A percentile compares a stretch with the other conserved stretches of the same genome.
phyloP scores from a whole-genome alignment of 202 grass and related monocot genomes.

The Saccharum hybrid region DNA sequence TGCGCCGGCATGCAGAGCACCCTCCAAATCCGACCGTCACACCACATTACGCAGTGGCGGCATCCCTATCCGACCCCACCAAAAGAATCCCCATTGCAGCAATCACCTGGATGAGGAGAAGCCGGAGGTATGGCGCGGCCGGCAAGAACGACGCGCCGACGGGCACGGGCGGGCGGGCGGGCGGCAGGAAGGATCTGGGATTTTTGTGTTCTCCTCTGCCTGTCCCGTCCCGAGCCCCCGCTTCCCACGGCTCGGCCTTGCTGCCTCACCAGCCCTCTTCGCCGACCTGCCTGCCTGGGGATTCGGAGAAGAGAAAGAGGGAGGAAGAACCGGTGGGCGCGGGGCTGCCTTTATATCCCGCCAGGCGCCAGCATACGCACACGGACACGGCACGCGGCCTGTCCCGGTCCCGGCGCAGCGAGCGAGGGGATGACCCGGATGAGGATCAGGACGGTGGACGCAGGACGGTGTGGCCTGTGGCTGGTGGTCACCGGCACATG shows the following conservation, averaged over 20 bases:
- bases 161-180: conserved; percentile 4
- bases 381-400: neutral
- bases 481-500: conserved; percentile 15
- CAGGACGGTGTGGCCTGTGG: neutral
- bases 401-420: neutral
- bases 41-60: neutral
- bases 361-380: neutral
- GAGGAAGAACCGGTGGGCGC: neutral
- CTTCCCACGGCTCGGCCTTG: neutral
- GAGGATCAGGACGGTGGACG: neutral
- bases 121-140: neutral
- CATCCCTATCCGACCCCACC: neutral
- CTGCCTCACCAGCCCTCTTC: neutral
- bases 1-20: neutral
- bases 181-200: neutral
- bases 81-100: neutral
- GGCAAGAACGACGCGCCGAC: conserved; percentile 6
- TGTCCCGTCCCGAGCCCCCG: conserved; percentile 18
- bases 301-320: conserved; percentile 1
- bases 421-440: neutral
- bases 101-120: neutral
- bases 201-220: neutral
- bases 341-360: conserved; percentile 18
- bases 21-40: neutral
- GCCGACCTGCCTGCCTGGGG: neutral